A percentile compares a stretch with the other conserved stretches of the same genome.
Evolutionary conservation across 1,139 yeast species (phyloP).

Genomic region (Blastobotrys arbuscula): DNA sequence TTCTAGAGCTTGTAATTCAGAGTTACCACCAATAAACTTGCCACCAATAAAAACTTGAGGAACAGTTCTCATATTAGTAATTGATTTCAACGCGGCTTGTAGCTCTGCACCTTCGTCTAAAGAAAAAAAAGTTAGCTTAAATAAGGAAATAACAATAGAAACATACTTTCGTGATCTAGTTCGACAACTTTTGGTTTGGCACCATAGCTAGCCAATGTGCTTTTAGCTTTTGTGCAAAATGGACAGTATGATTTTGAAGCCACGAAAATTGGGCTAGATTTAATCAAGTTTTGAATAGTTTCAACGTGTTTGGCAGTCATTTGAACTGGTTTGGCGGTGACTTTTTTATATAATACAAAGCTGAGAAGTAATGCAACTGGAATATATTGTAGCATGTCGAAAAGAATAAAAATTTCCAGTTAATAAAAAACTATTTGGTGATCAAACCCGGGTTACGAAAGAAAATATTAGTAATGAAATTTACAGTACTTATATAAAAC

Average conservation of each 20-base stretch:
- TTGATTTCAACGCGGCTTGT: constrained; percentile 68
- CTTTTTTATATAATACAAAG: not conserved
- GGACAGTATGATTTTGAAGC: constrained; percentile 59
- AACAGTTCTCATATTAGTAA: constrained; percentile 89
- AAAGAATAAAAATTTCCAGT: too few species aligned
- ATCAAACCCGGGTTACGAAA: too few species aligned
- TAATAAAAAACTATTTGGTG: too few species aligned
- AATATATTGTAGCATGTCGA: not conserved
- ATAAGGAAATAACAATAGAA: too few species aligned
- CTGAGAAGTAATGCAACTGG: not conserved
- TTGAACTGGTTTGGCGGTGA: not conserved
- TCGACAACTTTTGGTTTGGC: constrained; percentile 22
- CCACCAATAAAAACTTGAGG: constrained; percentile 90
- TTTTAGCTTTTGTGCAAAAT: constrained; percentile 14
- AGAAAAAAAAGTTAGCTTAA: not conserved
- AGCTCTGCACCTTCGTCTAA: constrained; percentile 54
- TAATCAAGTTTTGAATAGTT: constrained; percentile 42
- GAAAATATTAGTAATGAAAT: too few species aligned
- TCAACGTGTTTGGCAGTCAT: constrained; percentile 15
- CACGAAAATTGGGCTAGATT: constrained; percentile 58
- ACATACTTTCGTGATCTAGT: constrained; percentile 22
- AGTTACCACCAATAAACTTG: constrained; percentile 91
- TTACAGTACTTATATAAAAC: too few species aligned
- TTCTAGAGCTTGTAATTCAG: constrained; percentile 56
- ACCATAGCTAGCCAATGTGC: constrained; percentile 14